phyloP scores from a whole-genome alignment of 2,329 filamentous ascomycete genomes.

The Claviceps sorghi region DNA sequence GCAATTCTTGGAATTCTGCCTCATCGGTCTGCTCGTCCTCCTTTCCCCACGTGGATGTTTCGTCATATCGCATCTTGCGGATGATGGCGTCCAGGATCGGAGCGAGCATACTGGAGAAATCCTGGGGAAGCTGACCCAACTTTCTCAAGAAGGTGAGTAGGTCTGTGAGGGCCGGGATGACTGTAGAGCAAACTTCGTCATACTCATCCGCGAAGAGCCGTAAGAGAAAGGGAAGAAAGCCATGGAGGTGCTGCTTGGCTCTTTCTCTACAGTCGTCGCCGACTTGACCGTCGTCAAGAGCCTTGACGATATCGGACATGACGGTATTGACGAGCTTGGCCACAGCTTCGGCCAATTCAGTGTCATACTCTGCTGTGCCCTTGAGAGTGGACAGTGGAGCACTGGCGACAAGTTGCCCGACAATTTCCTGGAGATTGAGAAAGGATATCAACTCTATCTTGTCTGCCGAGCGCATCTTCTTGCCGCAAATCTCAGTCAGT shows the following conservation, averaged over 20 bases:
- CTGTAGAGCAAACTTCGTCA: constrained; percentile 91
- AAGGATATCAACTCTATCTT: constrained; percentile 91
- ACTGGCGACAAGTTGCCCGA: constrained; percentile 72
- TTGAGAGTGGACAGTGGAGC: constrained; percentile 66
- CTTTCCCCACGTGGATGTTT: constrained; percentile 83
- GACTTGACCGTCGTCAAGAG: constrained; percentile 54
- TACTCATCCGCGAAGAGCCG: constrained; percentile 97
- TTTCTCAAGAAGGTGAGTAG: constrained; percentile 83
- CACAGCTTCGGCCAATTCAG: constrained; percentile 85
- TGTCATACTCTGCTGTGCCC: constrained; percentile 78
- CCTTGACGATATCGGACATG: constrained; percentile 72
- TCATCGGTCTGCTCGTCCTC: constrained; percentile 94
- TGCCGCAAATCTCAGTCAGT: constrained; percentile 87
- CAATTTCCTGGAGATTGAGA: constrained; percentile 72
- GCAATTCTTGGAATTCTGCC: constrained; percentile 89
- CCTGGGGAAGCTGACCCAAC: constrained; percentile 53
- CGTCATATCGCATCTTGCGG: constrained; percentile 92
- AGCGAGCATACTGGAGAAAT: constrained; percentile 70
- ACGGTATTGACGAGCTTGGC: constrained; percentile 91
- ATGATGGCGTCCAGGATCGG: constrained; percentile 87
- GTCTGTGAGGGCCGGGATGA: constrained; percentile 86
- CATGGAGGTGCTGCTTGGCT: constrained; percentile 68
- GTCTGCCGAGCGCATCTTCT: constrained; percentile 91
- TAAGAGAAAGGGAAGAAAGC: constrained; percentile 73
- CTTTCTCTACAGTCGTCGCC: constrained; percentile 52